Evolutionary conservation across 1,284 basidiomycete genomes (phyloP).

Genomic region (Xanthoconium separans): DNA sequence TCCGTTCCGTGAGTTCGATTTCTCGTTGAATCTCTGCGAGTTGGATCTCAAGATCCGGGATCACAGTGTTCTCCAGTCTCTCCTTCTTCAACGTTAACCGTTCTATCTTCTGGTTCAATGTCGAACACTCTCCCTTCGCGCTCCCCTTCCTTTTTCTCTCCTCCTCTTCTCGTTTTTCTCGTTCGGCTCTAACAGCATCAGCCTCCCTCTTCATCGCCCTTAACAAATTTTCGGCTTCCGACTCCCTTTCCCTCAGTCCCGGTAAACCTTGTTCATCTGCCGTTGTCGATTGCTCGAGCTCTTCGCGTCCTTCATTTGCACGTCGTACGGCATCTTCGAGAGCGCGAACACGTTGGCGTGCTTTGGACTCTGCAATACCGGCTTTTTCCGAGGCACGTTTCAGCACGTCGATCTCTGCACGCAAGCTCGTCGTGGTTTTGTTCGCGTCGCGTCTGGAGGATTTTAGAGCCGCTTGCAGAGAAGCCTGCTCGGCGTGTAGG

Average conservation of each 20-base stretch:
- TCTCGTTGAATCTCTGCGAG: constrained; percentile 48
- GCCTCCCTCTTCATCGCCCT: constrained; percentile 39
- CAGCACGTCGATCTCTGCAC: constrained; percentile 72
- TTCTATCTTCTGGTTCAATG: constrained; percentile 50
- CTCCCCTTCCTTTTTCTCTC: constrained; percentile 59
- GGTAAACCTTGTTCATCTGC: constrained; percentile 56
- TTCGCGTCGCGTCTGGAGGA: constrained; percentile 69
- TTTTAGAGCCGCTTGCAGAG: constrained; percentile 62
- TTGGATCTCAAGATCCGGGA: constrained; percentile 57
- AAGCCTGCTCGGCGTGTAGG: constrained; percentile 58
- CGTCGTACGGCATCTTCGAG: constrained; percentile 76
- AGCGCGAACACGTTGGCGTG: constrained; percentile 72
- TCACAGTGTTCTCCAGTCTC: constrained; percentile 46
- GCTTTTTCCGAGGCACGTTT: constrained; percentile 73
- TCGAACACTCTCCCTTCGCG: constrained; percentile 46
- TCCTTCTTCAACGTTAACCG: constrained; percentile 52
- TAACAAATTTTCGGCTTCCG: constrained; percentile 43
- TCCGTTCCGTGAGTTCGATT: constrained; percentile 43
- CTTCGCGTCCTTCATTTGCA: constrained; percentile 55
- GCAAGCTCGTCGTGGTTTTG: constrained; percentile 68
- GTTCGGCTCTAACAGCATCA: constrained; percentile 40
- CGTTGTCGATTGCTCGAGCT: constrained; percentile 50
- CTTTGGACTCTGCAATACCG: constrained; percentile 58
- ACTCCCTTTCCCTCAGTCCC: constrained; percentile 48
- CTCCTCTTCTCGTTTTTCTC: constrained; percentile 53